Conservation (phyloP, 106 monocot genomes). For the Dendrobium nobile region DNA sequence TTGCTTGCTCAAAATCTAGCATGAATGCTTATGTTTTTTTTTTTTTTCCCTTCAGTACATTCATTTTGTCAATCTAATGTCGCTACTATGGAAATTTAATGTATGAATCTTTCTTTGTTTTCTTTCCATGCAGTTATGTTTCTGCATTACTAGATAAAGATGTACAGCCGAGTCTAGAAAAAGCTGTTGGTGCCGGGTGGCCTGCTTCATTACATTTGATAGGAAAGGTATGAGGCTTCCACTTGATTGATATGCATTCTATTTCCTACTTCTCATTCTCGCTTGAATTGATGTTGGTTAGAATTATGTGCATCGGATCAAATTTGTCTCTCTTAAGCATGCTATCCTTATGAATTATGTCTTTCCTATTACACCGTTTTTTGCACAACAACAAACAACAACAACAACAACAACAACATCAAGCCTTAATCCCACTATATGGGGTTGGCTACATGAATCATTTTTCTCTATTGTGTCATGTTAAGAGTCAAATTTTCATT, state of each 20-base stretch:
- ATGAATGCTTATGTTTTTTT: not conserved
- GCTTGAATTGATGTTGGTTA: not conserved
- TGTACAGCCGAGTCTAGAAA: slow-evolving; percentile 60
- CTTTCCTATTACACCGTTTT: not conserved
- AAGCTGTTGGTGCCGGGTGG: slow-evolving; percentile 75
- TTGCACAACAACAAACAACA: no score
- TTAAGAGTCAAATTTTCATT: no score
- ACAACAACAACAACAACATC: no score
- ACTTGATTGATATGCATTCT: not conserved
- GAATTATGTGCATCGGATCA: not conserved
- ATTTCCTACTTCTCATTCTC: not conserved
- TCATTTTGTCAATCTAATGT: not conserved
- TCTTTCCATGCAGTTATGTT: slow-evolving; percentile 51
- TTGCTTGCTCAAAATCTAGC: not conserved
- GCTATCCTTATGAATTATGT: not conserved
- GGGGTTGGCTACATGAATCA: no score
- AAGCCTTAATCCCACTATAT: no score
- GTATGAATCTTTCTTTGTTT: not conserved
- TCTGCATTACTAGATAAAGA: slow-evolving; percentile 75
- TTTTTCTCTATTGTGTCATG: no score
- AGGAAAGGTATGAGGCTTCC: slow-evolving; percentile 53
- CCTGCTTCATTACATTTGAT: slow-evolving; percentile 95
- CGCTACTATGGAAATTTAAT: not conserved
- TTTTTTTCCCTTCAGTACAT: not conserved
- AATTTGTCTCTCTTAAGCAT: not conserved